These are phyloP conservation scores for Psilocybe tampanensis DNA, from an alignment of 768 basidiomycete species.

Conservation along the genomic window DNA sequence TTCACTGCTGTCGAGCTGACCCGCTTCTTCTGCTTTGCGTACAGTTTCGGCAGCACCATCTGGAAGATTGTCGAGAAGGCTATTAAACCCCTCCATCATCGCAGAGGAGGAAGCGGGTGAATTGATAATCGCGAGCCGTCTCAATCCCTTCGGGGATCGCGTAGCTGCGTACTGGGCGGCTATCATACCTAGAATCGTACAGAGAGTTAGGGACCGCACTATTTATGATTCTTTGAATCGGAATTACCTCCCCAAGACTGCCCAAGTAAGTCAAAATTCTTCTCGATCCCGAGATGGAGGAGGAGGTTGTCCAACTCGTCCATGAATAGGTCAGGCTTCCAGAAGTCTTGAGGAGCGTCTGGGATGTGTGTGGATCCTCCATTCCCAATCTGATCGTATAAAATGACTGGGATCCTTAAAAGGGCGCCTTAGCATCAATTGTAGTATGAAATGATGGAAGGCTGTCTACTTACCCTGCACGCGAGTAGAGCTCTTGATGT, in stretches of 20 bases:
- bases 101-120: conserved; percentile 1
- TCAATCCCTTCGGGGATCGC: conserved; percentile 44
- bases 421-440: neutral
- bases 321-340: conserved; percentile 53
- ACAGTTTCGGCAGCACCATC: neutral
- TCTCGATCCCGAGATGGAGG: conserved; percentile 41
- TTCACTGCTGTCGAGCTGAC: conserved; percentile 20
- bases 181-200: conserved; percentile 31
- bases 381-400: conserved; percentile 61
- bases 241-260: conserved; percentile 51
- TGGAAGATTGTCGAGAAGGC: neutral
- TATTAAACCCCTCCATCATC: neutral
- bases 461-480: neutral
- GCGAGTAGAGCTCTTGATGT: neutral
- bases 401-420: conserved; percentile 44
- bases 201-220: neutral
- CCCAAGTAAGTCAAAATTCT: conserved; percentile 45
- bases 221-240: too few relatives aligned
- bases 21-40: neutral
- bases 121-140: conserved; percentile 41
- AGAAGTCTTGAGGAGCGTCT: conserved; percentile 43
- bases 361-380: conserved; percentile 55
- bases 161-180: conserved; percentile 32
- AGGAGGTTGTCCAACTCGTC: conserved; percentile 53
- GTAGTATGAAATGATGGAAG: neutral